Conservation (phyloP, 495 filamentous ascomycete genomes). For the Astrocystis sublimbata region DNA sequence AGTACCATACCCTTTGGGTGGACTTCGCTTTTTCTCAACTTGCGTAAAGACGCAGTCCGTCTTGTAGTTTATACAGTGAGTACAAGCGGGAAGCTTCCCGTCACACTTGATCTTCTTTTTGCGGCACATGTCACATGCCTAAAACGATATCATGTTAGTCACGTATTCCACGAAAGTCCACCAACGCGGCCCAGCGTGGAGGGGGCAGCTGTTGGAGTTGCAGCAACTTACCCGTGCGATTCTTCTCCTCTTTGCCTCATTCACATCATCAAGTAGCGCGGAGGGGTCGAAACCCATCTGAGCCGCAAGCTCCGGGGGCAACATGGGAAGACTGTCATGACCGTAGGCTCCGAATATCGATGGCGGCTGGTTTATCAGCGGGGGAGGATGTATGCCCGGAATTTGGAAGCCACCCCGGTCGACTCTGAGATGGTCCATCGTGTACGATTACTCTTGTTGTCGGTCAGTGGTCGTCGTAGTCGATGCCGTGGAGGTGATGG, state of each 20-base stretch:
- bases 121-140: conserved; percentile 98
- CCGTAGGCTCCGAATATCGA: conserved; percentile 69
- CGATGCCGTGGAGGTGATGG: not conserved
- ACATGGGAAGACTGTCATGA: conserved; percentile 59
- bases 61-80: conserved; percentile 97
- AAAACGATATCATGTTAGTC: conserved; percentile 21
- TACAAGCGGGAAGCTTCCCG: conserved; percentile 91
- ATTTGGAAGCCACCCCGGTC: conserved; percentile 49
- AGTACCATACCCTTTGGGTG: conserved; percentile 82
- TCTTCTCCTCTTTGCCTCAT: conserved; percentile 86
- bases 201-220: too few species aligned
- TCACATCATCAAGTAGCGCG: conserved; percentile 63
- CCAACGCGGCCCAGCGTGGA: not conserved
- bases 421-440: conserved; percentile 48
- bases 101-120: conserved; percentile 99
- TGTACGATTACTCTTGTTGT: not conserved
- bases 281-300: conserved; percentile 62
- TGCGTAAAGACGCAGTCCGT: conserved; percentile 97
- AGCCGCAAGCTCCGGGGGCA: conserved; percentile 58
- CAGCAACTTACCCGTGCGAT: conserved; percentile 74
- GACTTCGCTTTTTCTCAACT: conserved; percentile 97
- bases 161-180: too few species aligned
- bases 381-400: conserved; percentile 54
- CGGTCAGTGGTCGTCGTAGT: not conserved
- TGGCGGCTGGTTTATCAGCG: conserved; percentile 63